Conservation (phyloP, 345 rosid species). For the Eucalyptus melliodora region DNA sequence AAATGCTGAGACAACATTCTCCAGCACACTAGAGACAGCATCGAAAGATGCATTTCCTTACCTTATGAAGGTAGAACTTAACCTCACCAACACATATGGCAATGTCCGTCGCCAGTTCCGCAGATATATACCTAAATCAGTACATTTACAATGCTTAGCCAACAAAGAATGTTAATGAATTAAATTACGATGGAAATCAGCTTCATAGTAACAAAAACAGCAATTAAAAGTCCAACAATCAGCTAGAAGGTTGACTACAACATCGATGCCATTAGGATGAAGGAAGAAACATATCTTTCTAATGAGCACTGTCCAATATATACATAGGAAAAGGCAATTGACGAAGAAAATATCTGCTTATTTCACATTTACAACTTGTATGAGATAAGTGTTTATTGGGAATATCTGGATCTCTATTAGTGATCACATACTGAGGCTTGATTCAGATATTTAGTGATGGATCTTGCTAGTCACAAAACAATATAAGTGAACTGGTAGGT, state of each 20-base stretch:
- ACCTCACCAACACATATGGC: constrained; percentile 57
- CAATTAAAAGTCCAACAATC: background rate
- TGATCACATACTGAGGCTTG: background rate
- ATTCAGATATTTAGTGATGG: background rate
- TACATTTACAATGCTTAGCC: constrained; percentile 1
- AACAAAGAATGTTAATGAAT: background rate
- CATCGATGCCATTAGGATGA: background rate
- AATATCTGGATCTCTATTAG: background rate
- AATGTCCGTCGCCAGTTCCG: constrained; percentile 73
- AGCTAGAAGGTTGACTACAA: background rate
- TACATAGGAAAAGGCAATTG: background rate
- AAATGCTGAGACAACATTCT: background rate
- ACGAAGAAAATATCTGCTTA: background rate
- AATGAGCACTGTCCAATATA: background rate
- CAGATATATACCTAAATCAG: constrained; percentile 46
- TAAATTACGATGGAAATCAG: background rate
- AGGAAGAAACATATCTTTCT: background rate
- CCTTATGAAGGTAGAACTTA: constrained; percentile 88
- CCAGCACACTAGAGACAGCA: background rate
- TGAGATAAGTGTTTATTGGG: background rate
- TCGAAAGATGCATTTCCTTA: background rate
- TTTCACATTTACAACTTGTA: background rate
- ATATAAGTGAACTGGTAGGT: background rate
- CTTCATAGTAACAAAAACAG: background rate
- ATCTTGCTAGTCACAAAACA: background rate